phyloP scores from a whole-genome alignment of 345 rosid species.

The Durio zibethinus region DNA sequence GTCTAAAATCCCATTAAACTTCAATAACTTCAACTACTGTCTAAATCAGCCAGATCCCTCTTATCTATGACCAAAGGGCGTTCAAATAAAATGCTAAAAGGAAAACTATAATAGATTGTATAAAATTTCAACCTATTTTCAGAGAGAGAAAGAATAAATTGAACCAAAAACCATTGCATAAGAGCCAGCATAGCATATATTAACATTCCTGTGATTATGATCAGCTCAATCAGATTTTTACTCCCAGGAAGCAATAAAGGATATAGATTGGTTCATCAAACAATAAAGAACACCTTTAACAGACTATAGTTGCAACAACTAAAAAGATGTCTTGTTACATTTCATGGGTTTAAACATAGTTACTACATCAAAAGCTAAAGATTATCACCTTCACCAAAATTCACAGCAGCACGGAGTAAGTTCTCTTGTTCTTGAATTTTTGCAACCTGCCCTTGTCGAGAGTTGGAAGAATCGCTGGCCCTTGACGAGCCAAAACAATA shows the following conservation, averaged over 20 bases:
- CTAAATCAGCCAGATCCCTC: not conserved
- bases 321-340: not conserved
- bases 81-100: not conserved
- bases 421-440: slow-evolving; percentile 88
- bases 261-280: not conserved
- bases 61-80: not conserved
- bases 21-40: not conserved
- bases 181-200: not conserved
- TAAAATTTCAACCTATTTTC: not conserved
- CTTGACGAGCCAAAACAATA: slow-evolving; percentile 82
- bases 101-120: not conserved
- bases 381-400: slow-evolving; percentile 63
- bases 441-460: slow-evolving; percentile 82
- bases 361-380: not conserved
- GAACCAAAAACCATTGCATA: not conserved
- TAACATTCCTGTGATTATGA: not conserved
- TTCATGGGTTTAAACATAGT: not conserved
- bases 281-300: not conserved
- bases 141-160: not conserved
- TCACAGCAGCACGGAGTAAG: slow-evolving; percentile 71
- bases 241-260: not conserved
- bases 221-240: not conserved
- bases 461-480: slow-evolving; percentile 75
- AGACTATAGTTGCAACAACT: not conserved
- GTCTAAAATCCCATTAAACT: slow-evolving; percentile 1